Percentiles rank a stretch among this genome's conserved stretches.
These are phyloP conservation scores for Colletotrichum limetticola DNA, from an alignment of 2,329 filamentous ascomycete species.

Conservation along the genomic window DNA sequence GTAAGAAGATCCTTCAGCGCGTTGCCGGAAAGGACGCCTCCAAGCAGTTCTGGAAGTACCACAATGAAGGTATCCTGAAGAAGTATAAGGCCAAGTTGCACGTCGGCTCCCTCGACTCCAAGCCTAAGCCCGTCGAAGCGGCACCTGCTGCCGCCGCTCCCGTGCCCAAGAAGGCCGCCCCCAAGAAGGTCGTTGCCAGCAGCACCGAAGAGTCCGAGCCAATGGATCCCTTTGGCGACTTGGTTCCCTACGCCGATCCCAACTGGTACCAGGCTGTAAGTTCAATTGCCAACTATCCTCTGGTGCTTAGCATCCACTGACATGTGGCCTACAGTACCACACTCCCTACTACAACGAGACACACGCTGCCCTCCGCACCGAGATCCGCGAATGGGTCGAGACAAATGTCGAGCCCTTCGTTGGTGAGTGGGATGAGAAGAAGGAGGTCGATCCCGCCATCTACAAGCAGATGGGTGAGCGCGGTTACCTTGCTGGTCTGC, in stretches of 20 bases:
- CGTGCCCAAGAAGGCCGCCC: slow-evolving; percentile 50
- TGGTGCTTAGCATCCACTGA: background rate
- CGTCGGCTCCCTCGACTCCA: slow-evolving; percentile 89
- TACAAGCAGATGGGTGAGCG: slow-evolving; percentile 96
- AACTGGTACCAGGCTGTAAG: slow-evolving; percentile 94
- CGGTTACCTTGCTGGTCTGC: slow-evolving; percentile 91
- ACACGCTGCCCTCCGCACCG: slow-evolving; percentile 88
- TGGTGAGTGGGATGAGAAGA: slow-evolving; percentile 96
- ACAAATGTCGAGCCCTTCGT: slow-evolving; percentile 90
- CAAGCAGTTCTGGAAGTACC: slow-evolving; percentile 78
- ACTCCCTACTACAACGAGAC: slow-evolving; percentile 97
- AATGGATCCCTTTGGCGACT: slow-evolving; percentile 84
- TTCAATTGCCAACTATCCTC: slow-evolving; percentile 2
- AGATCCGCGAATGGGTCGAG: slow-evolving; percentile 93
- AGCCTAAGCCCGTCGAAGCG: slow-evolving; percentile 75
- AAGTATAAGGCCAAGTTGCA: slow-evolving; percentile 84
- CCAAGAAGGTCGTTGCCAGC: slow-evolving; percentile 48
- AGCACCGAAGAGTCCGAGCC: slow-evolving; percentile 72
- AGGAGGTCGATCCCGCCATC: slow-evolving; percentile 85
- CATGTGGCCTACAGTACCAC: slow-evolving; percentile 74
- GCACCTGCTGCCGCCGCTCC: slow-evolving; percentile 55
- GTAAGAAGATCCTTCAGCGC: slow-evolving; percentile 73
- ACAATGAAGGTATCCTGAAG: slow-evolving; percentile 88
- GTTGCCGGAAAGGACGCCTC: slow-evolving; percentile 75
- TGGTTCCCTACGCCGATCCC: slow-evolving; percentile 92